These are phyloP conservation scores for Strigomonas culicis DNA, from an alignment of 208 protist species.

Conservation along the genomic window DNA sequence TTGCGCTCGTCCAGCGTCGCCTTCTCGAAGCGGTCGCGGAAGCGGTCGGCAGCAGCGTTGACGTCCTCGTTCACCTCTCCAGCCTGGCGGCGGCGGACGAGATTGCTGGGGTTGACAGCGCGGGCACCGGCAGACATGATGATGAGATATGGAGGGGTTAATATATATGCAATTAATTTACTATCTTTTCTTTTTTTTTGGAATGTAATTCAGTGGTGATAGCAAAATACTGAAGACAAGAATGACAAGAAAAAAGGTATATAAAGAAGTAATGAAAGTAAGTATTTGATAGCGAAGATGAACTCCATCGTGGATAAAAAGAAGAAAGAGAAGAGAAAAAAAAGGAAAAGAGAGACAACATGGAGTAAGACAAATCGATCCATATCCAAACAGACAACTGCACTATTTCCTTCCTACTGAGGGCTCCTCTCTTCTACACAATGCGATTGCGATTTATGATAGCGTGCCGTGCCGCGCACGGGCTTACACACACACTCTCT, in stretches of 20 bases:
- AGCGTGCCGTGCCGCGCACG: too few relatives aligned
- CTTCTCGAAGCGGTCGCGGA: slow-evolving; percentile 79
- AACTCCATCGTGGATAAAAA: not conserved
- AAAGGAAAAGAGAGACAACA: not conserved
- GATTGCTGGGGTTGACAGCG: slow-evolving; percentile 39
- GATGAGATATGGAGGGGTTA: not conserved
- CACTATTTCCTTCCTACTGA: too few relatives aligned
- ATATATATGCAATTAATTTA: not conserved
- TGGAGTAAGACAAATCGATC: too few relatives aligned
- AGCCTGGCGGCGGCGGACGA: slow-evolving; percentile 51
- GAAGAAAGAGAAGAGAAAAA: slow-evolving; percentile 36
- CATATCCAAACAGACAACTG: not conserved
- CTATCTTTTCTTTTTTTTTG: slow-evolving; percentile 10
- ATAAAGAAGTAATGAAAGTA: not conserved
- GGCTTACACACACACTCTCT: too few relatives aligned
- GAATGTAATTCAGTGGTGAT: slow-evolving; percentile 6
- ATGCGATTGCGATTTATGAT: too few relatives aligned
- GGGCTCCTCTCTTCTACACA: too few relatives aligned
- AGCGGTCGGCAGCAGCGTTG: slow-evolving; percentile 63
- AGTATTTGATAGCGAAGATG: not conserved
- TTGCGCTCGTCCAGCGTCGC: slow-evolving; percentile 60
- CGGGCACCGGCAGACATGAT: slow-evolving; percentile 57
- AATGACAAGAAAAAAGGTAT: not conserved
- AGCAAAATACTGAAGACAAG: not conserved
- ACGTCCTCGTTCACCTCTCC: slow-evolving; percentile 55